These are phyloP conservation scores for Simplicillium aogashimaense DNA, from an alignment of 2,329 filamentous ascomycete species.

Conservation along the genomic window DNA sequence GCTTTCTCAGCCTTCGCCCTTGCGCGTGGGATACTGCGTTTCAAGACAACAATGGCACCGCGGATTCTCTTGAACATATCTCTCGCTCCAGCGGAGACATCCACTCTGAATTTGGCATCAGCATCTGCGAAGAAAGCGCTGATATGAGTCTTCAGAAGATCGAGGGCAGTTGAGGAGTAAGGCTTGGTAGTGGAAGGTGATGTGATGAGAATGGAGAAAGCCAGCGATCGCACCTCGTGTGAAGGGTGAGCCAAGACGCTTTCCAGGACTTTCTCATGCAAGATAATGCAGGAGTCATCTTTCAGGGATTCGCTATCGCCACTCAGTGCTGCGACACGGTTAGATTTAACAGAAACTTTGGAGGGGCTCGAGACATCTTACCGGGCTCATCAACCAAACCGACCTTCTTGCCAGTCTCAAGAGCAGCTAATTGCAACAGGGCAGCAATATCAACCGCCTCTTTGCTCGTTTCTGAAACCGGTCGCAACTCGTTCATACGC, in stretches of 20 bases:
- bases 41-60: slow-evolving; percentile 50
- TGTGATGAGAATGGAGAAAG: slow-evolving; percentile 68
- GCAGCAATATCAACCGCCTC: slow-evolving; percentile 41
- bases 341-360: too few species aligned
- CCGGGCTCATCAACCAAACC: slow-evolving; percentile 63
- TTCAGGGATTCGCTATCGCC: slow-evolving; percentile 8
- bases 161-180: slow-evolving; percentile 52
- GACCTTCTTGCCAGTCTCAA: slow-evolving; percentile 61
- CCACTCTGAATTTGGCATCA: slow-evolving; percentile 77
- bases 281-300: slow-evolving; percentile 17
- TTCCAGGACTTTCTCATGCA: slow-evolving; percentile 36
- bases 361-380: too few species aligned
- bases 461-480: slow-evolving; percentile 32
- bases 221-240: slow-evolving; percentile 63
- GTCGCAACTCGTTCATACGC: slow-evolving; percentile 40
- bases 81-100: slow-evolving; percentile 64
- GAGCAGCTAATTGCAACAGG: slow-evolving; percentile 53
- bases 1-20: slow-evolving; percentile 23
- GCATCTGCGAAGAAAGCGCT: slow-evolving; percentile 70
- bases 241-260: slow-evolving; percentile 45
- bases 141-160: slow-evolving; percentile 54
- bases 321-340: slow-evolving; percentile 20
- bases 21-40: slow-evolving; percentile 29
- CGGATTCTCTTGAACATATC: slow-evolving; percentile 69
- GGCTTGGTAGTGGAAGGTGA: slow-evolving; percentile 67